A percentile compares a stretch with the other conserved stretches of the same genome.
Conservation (phyloP, 257 asterid species). For the Cynanchum wilfordii region DNA sequence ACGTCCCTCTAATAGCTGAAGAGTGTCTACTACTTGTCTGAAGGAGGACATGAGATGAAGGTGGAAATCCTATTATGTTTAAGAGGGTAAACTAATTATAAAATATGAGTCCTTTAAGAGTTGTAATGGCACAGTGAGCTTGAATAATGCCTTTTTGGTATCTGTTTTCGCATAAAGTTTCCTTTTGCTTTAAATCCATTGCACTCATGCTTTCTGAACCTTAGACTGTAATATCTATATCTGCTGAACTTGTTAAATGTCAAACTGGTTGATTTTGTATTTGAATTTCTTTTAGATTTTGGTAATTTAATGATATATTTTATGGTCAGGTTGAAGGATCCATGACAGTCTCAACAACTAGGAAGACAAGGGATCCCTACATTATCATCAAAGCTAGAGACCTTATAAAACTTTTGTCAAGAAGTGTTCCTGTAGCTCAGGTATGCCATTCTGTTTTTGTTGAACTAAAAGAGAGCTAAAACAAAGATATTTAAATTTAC, state of each 20-base stretch:
- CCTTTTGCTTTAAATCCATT: neutral
- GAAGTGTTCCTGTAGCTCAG: conserved; percentile 98
- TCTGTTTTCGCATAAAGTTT: neutral
- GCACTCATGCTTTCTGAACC: neutral
- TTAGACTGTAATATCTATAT: neutral
- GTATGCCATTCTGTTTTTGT: conserved; percentile 28
- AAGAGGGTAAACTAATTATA: neutral
- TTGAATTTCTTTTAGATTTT: neutral
- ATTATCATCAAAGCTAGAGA: conserved; percentile 85
- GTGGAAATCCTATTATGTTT: too few relatives aligned
- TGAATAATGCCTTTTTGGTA: neutral
- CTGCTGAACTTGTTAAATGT: neutral
- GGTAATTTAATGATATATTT: conserved; percentile 12
- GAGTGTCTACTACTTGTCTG: neutral
- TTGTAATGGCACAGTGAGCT: neutral
- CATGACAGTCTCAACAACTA: conserved; percentile 86
- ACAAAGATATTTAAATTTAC: too few relatives aligned
- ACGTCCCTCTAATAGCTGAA: neutral
- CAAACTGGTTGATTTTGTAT: neutral
- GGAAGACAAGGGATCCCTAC: conserved; percentile 84
- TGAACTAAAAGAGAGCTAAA: too few relatives aligned
- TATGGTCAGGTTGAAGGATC: conserved; percentile 70
- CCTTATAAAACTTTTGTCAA: conserved; percentile 78
- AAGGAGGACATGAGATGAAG: too few relatives aligned
- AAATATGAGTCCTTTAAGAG: neutral